Conservation (phyloP, 208 protist genomes). For the Lotmaria passim region DNA sequence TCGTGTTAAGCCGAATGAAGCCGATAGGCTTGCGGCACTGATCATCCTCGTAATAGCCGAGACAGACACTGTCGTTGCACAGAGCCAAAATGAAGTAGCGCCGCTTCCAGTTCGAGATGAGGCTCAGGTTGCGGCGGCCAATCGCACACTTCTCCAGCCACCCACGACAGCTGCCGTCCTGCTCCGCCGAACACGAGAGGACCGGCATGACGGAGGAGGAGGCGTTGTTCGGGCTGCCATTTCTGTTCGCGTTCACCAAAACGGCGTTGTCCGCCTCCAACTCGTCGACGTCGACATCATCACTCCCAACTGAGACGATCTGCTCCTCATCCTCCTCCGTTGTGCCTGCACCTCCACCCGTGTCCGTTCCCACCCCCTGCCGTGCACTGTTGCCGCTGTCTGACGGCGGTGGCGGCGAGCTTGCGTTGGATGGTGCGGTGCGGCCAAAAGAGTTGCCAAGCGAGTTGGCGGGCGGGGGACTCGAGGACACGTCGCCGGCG, state of each 20-base stretch:
- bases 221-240: not conserved
- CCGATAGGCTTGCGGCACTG: slow-evolving; percentile 51
- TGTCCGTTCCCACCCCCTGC: not conserved
- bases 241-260: not conserved
- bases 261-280: slow-evolving; percentile 11
- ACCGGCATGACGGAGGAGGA: not conserved
- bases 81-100: slow-evolving; percentile 60
- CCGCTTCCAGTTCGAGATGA: slow-evolving; percentile 61
- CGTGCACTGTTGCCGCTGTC: not conserved
- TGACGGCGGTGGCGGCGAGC: not conserved
- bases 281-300: slow-evolving; percentile 15
- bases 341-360: not conserved
- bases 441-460: not conserved
- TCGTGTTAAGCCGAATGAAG: slow-evolving; percentile 44
- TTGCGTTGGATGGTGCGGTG: not conserved
- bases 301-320: slow-evolving; percentile 2
- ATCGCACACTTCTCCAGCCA: slow-evolving; percentile 76
- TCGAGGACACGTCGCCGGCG: not conserved
- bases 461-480: not conserved
- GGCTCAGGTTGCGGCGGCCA: slow-evolving; percentile 40
- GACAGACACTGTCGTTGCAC: slow-evolving; percentile 42
- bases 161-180: slow-evolving; percentile 41
- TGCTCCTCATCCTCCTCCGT: slow-evolving; percentile 14
- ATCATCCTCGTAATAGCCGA: slow-evolving; percentile 67
- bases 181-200: not conserved